Percentiles rank a stretch among this genome's conserved stretches.
Evolutionary conservation across 176 grass and related monocot species (phyloP).

Genomic region (Phyllostachys edulis): DNA sequence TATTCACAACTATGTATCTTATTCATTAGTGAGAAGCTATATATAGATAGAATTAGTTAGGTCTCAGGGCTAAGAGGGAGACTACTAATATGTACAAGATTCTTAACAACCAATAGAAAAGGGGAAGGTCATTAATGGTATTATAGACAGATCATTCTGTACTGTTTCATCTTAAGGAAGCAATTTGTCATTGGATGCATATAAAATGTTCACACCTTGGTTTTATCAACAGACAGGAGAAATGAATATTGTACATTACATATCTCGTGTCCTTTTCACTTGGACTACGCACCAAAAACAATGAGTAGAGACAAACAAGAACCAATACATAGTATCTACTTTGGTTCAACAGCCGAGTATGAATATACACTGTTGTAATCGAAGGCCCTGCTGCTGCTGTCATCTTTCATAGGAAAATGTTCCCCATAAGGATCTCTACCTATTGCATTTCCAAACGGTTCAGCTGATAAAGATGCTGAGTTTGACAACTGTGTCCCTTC

Average conservation of each 20-base stretch:
- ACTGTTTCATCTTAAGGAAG: constrained; percentile 17
- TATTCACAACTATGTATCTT: no score
- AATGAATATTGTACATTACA: constrained; percentile 21
- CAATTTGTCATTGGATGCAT: not conserved
- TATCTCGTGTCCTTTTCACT: not conserved
- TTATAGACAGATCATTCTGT: not conserved
- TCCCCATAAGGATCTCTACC: constrained; percentile 37
- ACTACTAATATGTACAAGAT: no score
- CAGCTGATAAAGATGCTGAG: constrained; percentile 40
- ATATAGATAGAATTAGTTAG: no score
- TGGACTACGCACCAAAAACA: constrained; percentile 24
- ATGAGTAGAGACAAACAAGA: constrained; percentile 6
- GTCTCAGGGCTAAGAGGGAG: no score
- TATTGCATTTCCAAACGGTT: constrained; percentile 34
- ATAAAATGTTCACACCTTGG: not conserved
- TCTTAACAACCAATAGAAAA: not conserved
- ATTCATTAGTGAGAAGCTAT: no score
- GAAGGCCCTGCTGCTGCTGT: constrained; percentile 38
- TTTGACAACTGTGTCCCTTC: constrained; percentile 32
- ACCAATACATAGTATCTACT: constrained; percentile 35
- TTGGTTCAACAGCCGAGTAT: constrained; percentile 50
- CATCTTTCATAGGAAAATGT: constrained; percentile 43
- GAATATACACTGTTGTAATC: constrained; percentile 56
- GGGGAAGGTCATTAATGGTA: not conserved
- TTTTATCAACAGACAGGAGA: constrained; percentile 24